Conservation (phyloP, 495 filamentous ascomycete species). For the Aspergillus wentii region DNA sequence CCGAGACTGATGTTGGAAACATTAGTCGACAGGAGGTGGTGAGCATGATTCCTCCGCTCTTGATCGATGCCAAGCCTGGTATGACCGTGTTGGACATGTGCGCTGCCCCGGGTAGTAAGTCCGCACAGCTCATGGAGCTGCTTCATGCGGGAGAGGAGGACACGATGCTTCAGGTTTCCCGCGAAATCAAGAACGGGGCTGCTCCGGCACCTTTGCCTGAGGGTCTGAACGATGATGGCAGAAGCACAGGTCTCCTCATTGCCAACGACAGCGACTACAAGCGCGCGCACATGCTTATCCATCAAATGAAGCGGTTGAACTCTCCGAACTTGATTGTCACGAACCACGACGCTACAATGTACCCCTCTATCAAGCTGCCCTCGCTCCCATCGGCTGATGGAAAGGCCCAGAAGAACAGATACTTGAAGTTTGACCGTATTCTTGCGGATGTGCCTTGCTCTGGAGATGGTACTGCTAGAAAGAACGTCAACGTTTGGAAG, state of each 20-base stretch:
- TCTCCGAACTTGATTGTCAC: constrained; percentile 96
- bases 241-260: constrained; percentile 85
- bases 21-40: constrained; percentile 96
- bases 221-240: constrained; percentile 70
- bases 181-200: constrained; percentile 46
- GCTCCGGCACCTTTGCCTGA: constrained; percentile 40
- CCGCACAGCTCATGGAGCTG: constrained; percentile 90
- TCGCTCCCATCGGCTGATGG: constrained; percentile 39
- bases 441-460: constrained; percentile 96
- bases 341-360: constrained; percentile 96
- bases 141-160: constrained; percentile 88
- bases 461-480: constrained; percentile 86
- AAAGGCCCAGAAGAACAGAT: constrained; percentile 53
- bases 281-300: constrained; percentile 91
- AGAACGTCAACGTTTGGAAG: constrained; percentile 90
- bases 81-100: constrained; percentile 95
- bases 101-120: constrained; percentile 94
- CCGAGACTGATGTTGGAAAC: constrained; percentile 93
- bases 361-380: constrained; percentile 80
- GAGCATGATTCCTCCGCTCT: constrained; percentile 95
- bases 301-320: constrained; percentile 93
- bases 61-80: constrained; percentile 84
- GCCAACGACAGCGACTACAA: constrained; percentile 96
- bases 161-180: constrained; percentile 56
- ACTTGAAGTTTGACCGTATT: constrained; percentile 95